Evolutionary conservation across 2,329 filamentous ascomycete species (phyloP).

Genomic region (Sporothrix phasma): DNA sequence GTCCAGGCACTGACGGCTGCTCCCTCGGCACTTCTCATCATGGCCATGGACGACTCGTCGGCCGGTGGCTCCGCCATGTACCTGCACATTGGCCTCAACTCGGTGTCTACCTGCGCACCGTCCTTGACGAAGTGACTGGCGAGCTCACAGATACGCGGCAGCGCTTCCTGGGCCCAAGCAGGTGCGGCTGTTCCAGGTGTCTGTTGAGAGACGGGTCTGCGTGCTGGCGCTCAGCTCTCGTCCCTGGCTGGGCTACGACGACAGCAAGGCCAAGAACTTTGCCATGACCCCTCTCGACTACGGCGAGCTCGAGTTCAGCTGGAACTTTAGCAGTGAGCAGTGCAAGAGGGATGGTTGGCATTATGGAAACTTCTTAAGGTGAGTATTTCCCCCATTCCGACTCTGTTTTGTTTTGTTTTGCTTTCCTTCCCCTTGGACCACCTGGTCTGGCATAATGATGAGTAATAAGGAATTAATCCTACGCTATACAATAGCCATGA

Average conservation of each 20-base stretch:
- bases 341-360: conserved; percentile 89
- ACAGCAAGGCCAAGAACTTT: conserved; percentile 76
- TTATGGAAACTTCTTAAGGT: conserved; percentile 86
- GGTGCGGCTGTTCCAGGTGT: conserved; percentile 85
- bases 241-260: conserved; percentile 92
- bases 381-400: conserved; percentile 45
- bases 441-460: conserved; percentile 41
- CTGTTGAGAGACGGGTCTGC: conserved; percentile 71
- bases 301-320: conserved; percentile 79
- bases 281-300: conserved; percentile 90
- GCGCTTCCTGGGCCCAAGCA: conserved; percentile 83
- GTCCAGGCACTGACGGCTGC: conserved; percentile 88
- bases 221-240: conserved; percentile 85
- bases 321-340: conserved; percentile 94
- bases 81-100: conserved; percentile 90
- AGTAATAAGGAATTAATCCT: conserved; percentile 43
- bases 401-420: conserved; percentile 41
- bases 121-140: conserved; percentile 89
- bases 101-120: conserved; percentile 89
- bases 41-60: conserved; percentile 90
- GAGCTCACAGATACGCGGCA: conserved; percentile 91
- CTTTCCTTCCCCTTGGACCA: background rate
- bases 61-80: conserved; percentile 83
- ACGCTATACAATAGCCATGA: conserved; percentile 43
- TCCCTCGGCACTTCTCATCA: conserved; percentile 80